Evolutionary conservation across 1,284 basidiomycete genomes (phyloP), one percentile per base, ranked within the genome.

Genomic region (Puccinia coronata): DNA sequence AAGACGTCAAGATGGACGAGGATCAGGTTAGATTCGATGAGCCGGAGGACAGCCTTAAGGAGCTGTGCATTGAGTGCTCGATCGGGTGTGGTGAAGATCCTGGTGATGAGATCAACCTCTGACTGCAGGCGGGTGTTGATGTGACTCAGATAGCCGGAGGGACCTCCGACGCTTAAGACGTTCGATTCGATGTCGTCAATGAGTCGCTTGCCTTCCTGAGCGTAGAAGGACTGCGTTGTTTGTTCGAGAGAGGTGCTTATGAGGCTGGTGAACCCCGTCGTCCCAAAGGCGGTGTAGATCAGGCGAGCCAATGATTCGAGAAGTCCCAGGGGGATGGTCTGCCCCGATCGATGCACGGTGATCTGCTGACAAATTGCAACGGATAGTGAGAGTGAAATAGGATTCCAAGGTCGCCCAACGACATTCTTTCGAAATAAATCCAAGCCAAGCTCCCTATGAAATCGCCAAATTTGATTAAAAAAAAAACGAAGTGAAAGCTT

Each of bases 11-110:
- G 63, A 43, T 78, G 76, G 18, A 11, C 57, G 23, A 51, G 47
- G 14, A 78, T 69, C n/a, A 78, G 39, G 31, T 78, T 67, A 4
- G 34, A 31, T 51, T 78, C 65, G 41, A 78, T 49, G 23, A 49
- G 36, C 49, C 49, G 76, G n/a, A 70, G 3, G 36, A 70, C n/a
- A 18, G 43, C 39, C 47, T 34, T 67, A 28, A 67, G 31, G n/a
- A 63, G 57, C 18, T 47, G 74, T 11, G 12, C 18, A 63, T 76
- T 76, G 8, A 76, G 36, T 4, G 55, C 28, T 43, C 57, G 53
- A 65, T 76, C 59, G 57, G 74, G 61, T 1, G 74, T 76, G 20
- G 53, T 76, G 36, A 76, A 76, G 53, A 76, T n/a, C 57, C 47
- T 76, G 41, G 4, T 51, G 20, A 76, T 49, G 47, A 61, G 76